Evolutionary conservation across 257 asterid genomes (phyloP).

Genomic region (Sherardia arvensis): DNA sequence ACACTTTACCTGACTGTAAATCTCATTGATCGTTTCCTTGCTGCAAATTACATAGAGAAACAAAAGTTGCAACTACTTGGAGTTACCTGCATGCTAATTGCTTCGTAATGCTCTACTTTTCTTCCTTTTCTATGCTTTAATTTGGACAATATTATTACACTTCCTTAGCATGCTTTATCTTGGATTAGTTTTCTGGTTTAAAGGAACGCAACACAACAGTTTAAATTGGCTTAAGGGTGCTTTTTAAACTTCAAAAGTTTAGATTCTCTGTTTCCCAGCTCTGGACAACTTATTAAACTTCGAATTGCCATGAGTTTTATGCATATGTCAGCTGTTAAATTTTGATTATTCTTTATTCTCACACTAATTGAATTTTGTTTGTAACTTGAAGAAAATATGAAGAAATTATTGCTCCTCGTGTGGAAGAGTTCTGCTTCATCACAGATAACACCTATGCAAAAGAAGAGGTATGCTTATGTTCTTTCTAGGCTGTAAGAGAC

Average conservation of each 20-base stretch:
- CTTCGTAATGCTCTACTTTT: conserved; percentile 60
- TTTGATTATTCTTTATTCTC: conserved; percentile 9
- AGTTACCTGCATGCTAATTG: conserved; percentile 96
- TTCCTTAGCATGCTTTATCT: neutral
- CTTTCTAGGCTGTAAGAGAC: conserved; percentile 1
- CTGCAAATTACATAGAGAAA: conserved; percentile 66
- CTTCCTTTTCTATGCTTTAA: neutral
- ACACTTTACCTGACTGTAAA: conserved; percentile 95
- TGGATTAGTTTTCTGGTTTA: neutral
- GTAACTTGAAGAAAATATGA: conserved; percentile 66
- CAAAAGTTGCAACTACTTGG: conserved; percentile 93
- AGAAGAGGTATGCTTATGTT: conserved; percentile 58
- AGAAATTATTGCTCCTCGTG: conserved; percentile 94
- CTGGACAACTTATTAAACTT: neutral
- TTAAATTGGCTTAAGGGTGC: neutral
- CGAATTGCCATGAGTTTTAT: neutral
- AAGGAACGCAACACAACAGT: neutral
- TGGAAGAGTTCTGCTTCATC: conserved; percentile 85
- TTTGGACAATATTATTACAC: neutral
- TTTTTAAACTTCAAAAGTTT: neutral
- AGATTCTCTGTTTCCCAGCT: neutral
- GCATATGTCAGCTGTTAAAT: neutral
- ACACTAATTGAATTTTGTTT: conserved; percentile 16
- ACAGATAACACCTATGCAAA: conserved; percentile 85
- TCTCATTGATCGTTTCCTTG: conserved; percentile 84